Evolutionary conservation across 139 green algal genomes (phyloP), one percentile per base, ranked within the genome.

Genomic region (Chlorella sp.): DNA sequence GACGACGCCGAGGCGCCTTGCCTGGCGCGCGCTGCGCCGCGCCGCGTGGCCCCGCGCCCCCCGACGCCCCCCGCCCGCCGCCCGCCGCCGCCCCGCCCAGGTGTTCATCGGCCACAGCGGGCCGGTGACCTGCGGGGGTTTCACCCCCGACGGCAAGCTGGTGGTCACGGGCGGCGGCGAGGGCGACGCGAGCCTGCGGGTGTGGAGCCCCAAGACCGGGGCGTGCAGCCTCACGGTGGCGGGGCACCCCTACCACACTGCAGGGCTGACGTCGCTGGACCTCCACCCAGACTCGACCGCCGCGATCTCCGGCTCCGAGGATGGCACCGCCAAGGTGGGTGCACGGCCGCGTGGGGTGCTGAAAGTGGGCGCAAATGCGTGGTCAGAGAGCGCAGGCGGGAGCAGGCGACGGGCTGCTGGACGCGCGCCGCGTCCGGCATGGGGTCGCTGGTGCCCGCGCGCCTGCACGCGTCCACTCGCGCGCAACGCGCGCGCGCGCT

Each of bases 81-180:
- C 58, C 33, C 8, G 14, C 40, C 11, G 25, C 25, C 62, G 1
- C 11, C 66, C 0, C 29, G 8, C 61, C 67, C 82, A 96, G 76
- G 89, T 97, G 53, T 96, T 98, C 60, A 82, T 82, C 23, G 95
- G 95, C 0, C 95, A 98, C 82, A 82, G 79, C 61, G 93, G 90
- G 3, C 50, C 86, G 7, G 95, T 98, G 33, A 87, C 78, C 0
- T 95, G 89, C 59, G 96, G 95, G 38, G 42, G 60, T 2, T 99
- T 99, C 82, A 93, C 93, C 0, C 87, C 91, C 7, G 95, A 99
- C 69, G 93, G 93, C 60, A 93, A 92, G 67, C 2, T 51, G 12
- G 79, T 97, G n/a, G 87, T 97, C 6, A 97, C 90, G 5, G 92
- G 83, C 19, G 93, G 92, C 31, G 90, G 86, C n/a, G 93, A 95